Conservation (phyloP, 139 green algal species). For the Chlamydomonas eustigma region DNA sequence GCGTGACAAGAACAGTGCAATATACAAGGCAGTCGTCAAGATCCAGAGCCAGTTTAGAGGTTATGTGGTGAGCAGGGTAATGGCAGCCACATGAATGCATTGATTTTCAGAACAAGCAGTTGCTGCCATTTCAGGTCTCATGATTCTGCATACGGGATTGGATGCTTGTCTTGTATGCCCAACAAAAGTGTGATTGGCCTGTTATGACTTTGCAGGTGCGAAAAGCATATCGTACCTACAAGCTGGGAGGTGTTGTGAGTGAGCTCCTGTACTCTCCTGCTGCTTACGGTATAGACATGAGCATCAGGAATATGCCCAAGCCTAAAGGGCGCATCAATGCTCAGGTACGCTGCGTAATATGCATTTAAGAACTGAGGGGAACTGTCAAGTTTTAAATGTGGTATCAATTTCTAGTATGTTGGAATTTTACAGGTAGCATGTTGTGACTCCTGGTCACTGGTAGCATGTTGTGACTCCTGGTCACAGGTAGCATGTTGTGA, state of each 20-base stretch:
- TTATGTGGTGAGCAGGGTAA: constrained; percentile 49
- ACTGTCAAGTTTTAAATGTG: no score
- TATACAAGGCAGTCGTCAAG: constrained; percentile 59
- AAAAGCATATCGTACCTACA: constrained; percentile 83
- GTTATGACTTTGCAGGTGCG: constrained; percentile 38
- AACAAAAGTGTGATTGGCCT: no score
- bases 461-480: no score
- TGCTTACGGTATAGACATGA: constrained; percentile 75
- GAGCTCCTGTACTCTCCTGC: constrained; percentile 92
- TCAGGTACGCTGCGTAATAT: constrained; percentile 30
- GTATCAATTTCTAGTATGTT: no score
- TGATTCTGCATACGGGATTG: no score
- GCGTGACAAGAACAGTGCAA: constrained; percentile 17
- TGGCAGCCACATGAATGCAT: neutral
- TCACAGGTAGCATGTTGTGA: no score
- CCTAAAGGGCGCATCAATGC: constrained; percentile 78
- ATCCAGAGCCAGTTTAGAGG: constrained; percentile 83
- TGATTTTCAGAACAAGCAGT: neutral
- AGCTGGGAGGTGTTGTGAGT: constrained; percentile 67
- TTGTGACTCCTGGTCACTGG: no score
- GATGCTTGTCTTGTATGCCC: no score
- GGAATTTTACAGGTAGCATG: no score
- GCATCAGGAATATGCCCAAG: constrained; percentile 58
- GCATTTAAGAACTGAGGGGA: no score
- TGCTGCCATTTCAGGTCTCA: no score